These are phyloP conservation scores for Dendrobium officinale DNA, from an alignment of 106 monocot species.

Conservation along the genomic window DNA sequence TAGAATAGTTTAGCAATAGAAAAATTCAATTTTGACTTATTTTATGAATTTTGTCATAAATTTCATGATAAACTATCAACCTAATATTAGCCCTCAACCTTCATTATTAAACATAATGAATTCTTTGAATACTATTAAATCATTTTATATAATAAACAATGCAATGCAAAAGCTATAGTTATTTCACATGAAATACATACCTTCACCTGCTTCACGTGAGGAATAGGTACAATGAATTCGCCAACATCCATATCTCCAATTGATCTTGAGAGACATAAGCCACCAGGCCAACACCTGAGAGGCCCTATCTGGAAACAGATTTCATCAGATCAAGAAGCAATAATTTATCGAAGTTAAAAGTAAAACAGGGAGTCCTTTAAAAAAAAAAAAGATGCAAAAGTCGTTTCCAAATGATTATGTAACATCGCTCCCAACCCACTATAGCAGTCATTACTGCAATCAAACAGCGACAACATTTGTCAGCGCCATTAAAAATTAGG, in stretches of 20 bases:
- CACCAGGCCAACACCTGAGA: conserved; percentile 81
- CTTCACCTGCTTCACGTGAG: conserved; percentile 89
- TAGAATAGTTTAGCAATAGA: neutral
- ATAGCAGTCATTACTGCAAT: neutral
- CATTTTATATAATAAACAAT: neutral
- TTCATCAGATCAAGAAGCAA: neutral
- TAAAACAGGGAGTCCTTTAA: neutral
- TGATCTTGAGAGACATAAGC: conserved; percentile 73
- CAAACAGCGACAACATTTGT: neutral
- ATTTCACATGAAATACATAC: conserved; percentile 17
- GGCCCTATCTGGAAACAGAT: conserved; percentile 58
- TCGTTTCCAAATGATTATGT: neutral
- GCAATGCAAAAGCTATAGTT: neutral
- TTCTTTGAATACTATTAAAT: neutral
- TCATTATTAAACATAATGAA: neutral
- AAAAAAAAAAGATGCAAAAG: neutral
- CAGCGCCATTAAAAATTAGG: neutral
- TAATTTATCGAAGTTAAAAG: neutral
- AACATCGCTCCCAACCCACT: neutral
- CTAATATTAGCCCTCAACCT: too few relatives aligned
- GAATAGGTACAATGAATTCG: conserved; percentile 76
- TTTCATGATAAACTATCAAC: neutral
- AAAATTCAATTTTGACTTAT: neutral
- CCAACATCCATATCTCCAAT: conserved; percentile 90
- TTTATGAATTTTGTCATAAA: neutral